Conservation (phyloP, 331 rosid genomes). For the Saraca asoca region DNA sequence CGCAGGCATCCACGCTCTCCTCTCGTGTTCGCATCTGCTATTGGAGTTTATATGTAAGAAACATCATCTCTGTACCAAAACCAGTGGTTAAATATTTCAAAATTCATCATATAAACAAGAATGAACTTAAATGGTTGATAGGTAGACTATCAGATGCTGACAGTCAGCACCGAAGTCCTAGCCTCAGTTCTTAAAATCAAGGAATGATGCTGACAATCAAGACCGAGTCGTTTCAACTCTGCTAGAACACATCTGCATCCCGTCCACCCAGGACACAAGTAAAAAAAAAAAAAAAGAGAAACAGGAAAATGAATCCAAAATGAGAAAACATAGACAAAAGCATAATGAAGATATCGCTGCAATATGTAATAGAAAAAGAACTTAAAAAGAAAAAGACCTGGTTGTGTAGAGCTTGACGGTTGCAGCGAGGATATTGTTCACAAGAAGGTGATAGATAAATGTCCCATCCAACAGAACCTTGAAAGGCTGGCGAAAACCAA, state of each 20-base stretch:
- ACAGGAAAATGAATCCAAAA: background rate
- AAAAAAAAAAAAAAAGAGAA: constrained; percentile 12
- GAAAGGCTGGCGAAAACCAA: constrained; percentile 69
- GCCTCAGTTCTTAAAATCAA: too few relatives aligned
- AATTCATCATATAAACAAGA: background rate
- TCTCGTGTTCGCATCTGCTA: constrained; percentile 73
- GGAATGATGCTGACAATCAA: too few relatives aligned
- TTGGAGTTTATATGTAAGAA: constrained; percentile 26
- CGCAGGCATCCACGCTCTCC: constrained; percentile 57
- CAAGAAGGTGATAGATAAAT: constrained; percentile 68
- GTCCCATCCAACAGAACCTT: constrained; percentile 80
- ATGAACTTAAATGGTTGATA: background rate
- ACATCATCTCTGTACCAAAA: background rate
- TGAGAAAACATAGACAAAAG: background rate
- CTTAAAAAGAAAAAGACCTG: constrained; percentile 33
- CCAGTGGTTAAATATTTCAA: background rate
- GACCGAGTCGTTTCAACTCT: constrained; percentile 61
- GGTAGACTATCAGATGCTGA: too few relatives aligned
- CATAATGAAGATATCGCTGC: background rate
- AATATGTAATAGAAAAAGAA: background rate
- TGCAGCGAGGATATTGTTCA: constrained; percentile 51
- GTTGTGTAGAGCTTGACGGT: constrained; percentile 82
- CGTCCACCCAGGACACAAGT: constrained; percentile 31
- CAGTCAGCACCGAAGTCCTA: too few relatives aligned
- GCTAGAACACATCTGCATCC: constrained; percentile 61